Base-by-base conservation (phyloP, 1,284 basidiomycete genomes). In the Ustilago esculenta region DNA sequence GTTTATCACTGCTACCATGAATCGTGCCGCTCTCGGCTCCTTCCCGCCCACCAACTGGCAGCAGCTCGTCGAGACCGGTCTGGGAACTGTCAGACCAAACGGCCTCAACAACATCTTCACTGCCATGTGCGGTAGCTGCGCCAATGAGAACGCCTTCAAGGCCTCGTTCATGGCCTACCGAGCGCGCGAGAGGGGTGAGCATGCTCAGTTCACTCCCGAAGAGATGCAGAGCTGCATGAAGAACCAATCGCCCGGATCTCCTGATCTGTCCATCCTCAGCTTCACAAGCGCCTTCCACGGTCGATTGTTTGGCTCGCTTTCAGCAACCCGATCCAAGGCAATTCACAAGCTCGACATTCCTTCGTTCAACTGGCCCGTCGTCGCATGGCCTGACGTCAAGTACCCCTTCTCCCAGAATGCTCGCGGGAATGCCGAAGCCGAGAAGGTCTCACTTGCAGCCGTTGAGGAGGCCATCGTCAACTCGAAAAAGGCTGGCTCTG, bases 331-430 rank as follows among this genome's bases (percentile, higher is more conserved):
- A 25, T 78, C 72, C 57, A 83, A 83, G 54, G 78, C 81, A 0
- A 81, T 83, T 37, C 86, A 87, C 82, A 87, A 87, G 81, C 75
- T 87, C 64, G 86, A 86, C 74, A 84, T 87, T 23, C 86, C 86
- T 11, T 84, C 86, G 0, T 87, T 86, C 76, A 85, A 86, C 79
- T 86, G 85, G 86, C 86, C 86, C 0, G 82, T 82, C 23, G 84
- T 84, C 1, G 75, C 83, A 11, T 87, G 85, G 83, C 86, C 86
- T 0, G 61, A 83, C 15, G 70, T 86, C 55, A 84, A 85, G 76
- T 87, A 87, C 76, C 86, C 86, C 1, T 74, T 86, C 14, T 79
- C 81, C 5, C 78, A 84, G 49, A 67, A 83, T 69, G 79, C 68
- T 9, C 57, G 75, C 9, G 85, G 84, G 59, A 85, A 87, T 75